These are phyloP conservation scores for Debaryomyces tyrocola DNA, from an alignment of 805 yeast species.

Conservation along the genomic window DNA sequence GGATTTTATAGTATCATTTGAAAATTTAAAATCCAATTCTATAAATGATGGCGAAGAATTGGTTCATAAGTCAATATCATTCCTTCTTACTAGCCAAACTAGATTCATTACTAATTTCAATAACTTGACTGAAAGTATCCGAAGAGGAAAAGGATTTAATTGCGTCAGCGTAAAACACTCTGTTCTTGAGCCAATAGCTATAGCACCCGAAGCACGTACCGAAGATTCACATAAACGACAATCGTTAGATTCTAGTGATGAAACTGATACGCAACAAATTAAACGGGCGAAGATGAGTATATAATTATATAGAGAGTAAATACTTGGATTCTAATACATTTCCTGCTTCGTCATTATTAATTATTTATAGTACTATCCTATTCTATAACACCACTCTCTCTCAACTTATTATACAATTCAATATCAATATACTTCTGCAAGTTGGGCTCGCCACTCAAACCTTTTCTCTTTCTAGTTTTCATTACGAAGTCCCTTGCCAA, in stretches of 20 bases:
- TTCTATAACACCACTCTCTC: conserved; percentile 41
- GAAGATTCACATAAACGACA: not conserved
- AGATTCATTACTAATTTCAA: conserved; percentile 30
- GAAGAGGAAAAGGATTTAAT: conserved; percentile 18
- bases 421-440: conserved; percentile 66
- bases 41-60: conserved; percentile 6
- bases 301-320: not conserved
- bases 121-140: conserved; percentile 18
- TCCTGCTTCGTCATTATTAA: not conserved
- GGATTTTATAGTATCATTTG: conserved; percentile 26
- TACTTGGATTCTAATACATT: not conserved
- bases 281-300: not conserved
- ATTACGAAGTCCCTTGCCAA: conserved; percentile 86
- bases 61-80: conserved; percentile 11
- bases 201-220: too few species aligned
- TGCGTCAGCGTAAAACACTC: too few species aligned
- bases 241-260: not conserved
- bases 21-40: conserved; percentile 14
- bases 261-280: not conserved
- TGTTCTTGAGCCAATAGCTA: too few species aligned
- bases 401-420: conserved; percentile 54
- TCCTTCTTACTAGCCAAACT: conserved; percentile 18
- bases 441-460: conserved; percentile 71
- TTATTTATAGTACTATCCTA: not conserved
- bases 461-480: conserved; percentile 88